phyloP scores from a whole-genome alignment of 1,284 basidiomycete species.

The Ceratobasidium sp. region DNA sequence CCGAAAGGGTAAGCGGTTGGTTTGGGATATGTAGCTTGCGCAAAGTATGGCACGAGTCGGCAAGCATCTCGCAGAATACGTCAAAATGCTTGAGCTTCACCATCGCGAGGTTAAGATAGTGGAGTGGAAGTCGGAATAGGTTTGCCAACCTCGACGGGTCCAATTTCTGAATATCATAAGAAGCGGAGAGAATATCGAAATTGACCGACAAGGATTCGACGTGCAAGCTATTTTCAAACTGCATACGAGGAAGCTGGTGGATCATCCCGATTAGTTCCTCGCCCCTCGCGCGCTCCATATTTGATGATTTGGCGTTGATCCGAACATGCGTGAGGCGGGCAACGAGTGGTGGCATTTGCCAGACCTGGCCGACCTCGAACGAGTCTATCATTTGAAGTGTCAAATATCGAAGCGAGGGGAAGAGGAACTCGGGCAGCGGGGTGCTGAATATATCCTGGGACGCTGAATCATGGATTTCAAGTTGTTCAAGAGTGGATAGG shows the following conservation, averaged over 20 bases:
- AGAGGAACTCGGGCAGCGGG: background rate
- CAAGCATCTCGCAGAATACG: background rate
- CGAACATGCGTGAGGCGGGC: constrained; percentile 3
- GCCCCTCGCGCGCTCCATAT: background rate
- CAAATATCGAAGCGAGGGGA: background rate
- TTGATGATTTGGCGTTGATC: background rate
- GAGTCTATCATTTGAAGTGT: constrained; percentile 6
- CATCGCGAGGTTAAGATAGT: background rate
- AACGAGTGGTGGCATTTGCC: constrained; percentile 13
- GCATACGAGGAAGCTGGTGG: constrained; percentile 2
- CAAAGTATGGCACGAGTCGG: background rate
- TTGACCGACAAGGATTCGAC: constrained; percentile 2
- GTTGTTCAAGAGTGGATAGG: constrained; percentile 6
- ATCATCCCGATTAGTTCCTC: background rate
- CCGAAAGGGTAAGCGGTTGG: constrained; percentile 1
- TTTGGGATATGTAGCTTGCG: background rate
- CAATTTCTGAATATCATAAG: background rate
- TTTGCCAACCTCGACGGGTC: background rate
- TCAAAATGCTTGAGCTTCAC: background rate
- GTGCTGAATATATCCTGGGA: background rate
- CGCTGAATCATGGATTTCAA: background rate
- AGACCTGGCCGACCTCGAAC: constrained; percentile 14
- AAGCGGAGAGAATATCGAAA: background rate
- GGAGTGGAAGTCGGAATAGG: background rate
- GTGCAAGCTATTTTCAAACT: background rate